Evolutionary conservation across 1,284 basidiomycete genomes (phyloP).

Genomic region (Tylopilus sp.): DNA sequence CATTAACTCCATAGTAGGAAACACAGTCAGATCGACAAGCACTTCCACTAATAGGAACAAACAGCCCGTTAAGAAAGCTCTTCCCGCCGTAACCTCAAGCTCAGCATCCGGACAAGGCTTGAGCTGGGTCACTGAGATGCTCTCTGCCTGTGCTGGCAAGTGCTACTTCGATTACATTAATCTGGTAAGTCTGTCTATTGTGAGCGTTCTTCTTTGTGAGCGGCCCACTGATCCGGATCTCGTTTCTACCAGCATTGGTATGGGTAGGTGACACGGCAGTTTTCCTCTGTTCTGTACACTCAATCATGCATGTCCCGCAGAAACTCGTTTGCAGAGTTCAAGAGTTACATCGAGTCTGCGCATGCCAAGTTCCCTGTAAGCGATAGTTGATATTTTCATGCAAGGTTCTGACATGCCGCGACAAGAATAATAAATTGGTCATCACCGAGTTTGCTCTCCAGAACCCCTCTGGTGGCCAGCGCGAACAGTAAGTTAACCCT

Average conservation of each 20-base stretch:
- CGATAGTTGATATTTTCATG: not conserved
- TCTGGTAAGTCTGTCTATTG: conserved; percentile 17
- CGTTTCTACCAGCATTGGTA: conserved; percentile 32
- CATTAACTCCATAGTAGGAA: conserved; percentile 35
- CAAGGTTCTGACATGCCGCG: conserved; percentile 3
- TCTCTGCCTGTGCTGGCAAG: conserved; percentile 28
- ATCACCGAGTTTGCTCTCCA: conserved; percentile 34
- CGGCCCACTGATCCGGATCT: not conserved
- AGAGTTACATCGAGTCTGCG: conserved; percentile 27
- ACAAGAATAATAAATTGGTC: conserved; percentile 20
- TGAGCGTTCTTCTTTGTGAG: not conserved
- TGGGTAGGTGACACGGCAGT: conserved; percentile 17
- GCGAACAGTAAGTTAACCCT: conserved; percentile 28
- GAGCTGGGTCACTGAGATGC: conserved; percentile 34
- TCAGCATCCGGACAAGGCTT: conserved; percentile 28
- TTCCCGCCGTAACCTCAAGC: conserved; percentile 36
- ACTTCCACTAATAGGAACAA: not conserved
- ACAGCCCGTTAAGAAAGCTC: conserved; percentile 33
- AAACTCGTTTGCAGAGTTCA: conserved; percentile 26
- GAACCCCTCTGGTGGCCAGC: conserved; percentile 30
- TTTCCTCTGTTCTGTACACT: not conserved
- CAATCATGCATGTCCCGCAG: conserved; percentile 10
- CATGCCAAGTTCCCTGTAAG: conserved; percentile 32
- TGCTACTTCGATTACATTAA: conserved; percentile 36
- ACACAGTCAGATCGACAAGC: not conserved